Base-by-base conservation (phyloP, 176 grass and related monocot species). In the Ensete glaucum region DNA sequence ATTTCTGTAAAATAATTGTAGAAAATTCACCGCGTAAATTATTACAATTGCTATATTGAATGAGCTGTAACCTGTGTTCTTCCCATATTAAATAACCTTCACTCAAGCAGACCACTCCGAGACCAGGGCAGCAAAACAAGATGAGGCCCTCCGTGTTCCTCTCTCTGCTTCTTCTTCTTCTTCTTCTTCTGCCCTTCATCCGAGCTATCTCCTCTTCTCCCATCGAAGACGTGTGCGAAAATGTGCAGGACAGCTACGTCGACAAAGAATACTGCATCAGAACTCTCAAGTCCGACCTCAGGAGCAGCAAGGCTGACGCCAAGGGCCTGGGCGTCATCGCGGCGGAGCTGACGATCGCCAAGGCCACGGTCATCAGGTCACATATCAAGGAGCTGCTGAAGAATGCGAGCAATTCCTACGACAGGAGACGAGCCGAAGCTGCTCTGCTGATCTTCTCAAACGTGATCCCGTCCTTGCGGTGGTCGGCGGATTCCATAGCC, bases 181-280 rank as follows among this genome's bases (percentile, higher is more conserved):
- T 52, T n/a, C 12, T 70, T 1, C 48, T 70, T 2, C 43, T 21
- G 1, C 19, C 51, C 67, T 21, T 11, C 67, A 10, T 50, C 67
- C 17, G 26, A 24, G 9, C 63, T 23, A 70, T 50, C 48, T 50
- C 67, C 12, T 52, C 67, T 50, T 43, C 67, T 21, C 8, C 17
- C 8, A 70, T 70, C 34, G 67, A 70, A 51, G 67, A 49, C 48
- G 20, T 70, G 9, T 70, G 67, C 67, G 67, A 70, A n/a, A 52
- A 70, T n/a, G 67, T 70, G 17, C 67, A 70, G 51, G 67, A 70
- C 7, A 70, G 67, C 67, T 70, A 70, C 67, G 67, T 70, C 0
- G 67, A 70, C 9, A 70, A 70, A 17, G 52, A 55, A 12, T 73
- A 54, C 71, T 73, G 71, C 71, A 53, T 73, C 20, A 53, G 21